Evolutionary conservation across 2,329 filamentous ascomycete species (phyloP).

Genomic region (Diaporthe batatas): DNA sequence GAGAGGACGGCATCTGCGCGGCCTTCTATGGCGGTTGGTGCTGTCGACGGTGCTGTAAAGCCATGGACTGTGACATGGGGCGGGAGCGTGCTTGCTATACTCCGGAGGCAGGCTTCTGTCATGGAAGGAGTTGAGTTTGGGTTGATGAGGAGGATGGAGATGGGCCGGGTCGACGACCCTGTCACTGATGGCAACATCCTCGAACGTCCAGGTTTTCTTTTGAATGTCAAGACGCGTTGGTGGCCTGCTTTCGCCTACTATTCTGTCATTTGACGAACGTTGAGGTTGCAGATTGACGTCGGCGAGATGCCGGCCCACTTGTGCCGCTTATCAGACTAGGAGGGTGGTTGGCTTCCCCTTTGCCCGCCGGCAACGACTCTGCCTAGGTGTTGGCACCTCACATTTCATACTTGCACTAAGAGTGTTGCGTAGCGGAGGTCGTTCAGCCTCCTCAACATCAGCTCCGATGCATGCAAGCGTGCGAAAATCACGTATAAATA

Average conservation of each 20-base stretch:
- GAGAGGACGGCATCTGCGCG: conserved; percentile 63
- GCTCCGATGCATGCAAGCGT: neutral
- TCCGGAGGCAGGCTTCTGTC: conserved; percentile 65
- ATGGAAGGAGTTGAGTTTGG: conserved; percentile 71
- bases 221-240: neutral
- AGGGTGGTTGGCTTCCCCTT: conserved; percentile 6
- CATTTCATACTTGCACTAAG: no score
- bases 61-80: conserved; percentile 61
- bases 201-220: neutral
- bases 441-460: neutral
- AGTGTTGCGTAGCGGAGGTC: neutral
- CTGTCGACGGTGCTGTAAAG: conserved; percentile 63
- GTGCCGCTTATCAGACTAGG: neutral
- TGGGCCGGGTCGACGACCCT: conserved; percentile 40
- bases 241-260: neutral
- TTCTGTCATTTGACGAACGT: neutral
- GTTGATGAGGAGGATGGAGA: conserved; percentile 70
- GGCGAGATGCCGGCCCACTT: neutral
- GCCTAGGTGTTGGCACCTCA: no score
- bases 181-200: conserved; percentile 35
- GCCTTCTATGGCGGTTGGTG: conserved; percentile 65
- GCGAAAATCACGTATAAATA: neutral
- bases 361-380: conserved; percentile 23
- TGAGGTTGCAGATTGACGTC: neutral
- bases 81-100: conserved; percentile 58